Evolutionary conservation across 177 flowering plant species (phyloP).

Genomic region (Telopea speciosissima): DNA sequence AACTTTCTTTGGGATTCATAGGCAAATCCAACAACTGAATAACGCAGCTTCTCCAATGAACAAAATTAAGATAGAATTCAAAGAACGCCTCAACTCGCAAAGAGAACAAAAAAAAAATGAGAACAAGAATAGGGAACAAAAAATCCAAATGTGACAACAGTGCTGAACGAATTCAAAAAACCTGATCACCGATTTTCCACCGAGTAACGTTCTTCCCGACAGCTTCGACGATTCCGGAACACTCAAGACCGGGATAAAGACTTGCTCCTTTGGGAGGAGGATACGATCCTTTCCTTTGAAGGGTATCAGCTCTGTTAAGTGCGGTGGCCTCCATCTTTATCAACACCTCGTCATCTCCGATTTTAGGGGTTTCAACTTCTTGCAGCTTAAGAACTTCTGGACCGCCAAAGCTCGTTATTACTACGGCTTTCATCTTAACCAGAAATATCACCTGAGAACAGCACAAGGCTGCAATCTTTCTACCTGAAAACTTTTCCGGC

Average conservation of each 20-base stretch:
- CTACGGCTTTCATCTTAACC: conserved; percentile 72
- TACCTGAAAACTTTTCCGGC: too few relatives aligned
- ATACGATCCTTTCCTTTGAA: conserved; percentile 59
- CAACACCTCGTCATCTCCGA: conserved; percentile 69
- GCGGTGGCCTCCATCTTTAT: conserved; percentile 76
- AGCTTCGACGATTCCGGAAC: conserved; percentile 70
- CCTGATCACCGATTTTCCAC: conserved; percentile 94
- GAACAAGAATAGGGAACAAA: too few relatives aligned
- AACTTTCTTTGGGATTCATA: too few relatives aligned
- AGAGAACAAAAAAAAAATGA: too few relatives aligned
- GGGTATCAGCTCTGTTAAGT: conserved; percentile 73
- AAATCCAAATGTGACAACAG: too few relatives aligned
- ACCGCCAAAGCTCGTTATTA: conserved; percentile 68
- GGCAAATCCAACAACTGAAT: too few relatives aligned
- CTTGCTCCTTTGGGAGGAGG: conserved; percentile 70
- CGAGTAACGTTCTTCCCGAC: conserved; percentile 71
- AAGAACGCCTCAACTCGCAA: too few relatives aligned
- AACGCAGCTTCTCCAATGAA: too few relatives aligned
- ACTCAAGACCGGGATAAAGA: conserved; percentile 71
- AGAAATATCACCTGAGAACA: not conserved
- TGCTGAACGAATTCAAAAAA: not conserved
- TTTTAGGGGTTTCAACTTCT: conserved; percentile 67
- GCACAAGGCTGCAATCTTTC: too few relatives aligned
- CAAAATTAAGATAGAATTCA: too few relatives aligned
- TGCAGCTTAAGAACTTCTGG: conserved; percentile 70